Base-by-base conservation (phyloP, 2,329 filamentous ascomycete species). In the Hymenoscyphus infarciens region DNA sequence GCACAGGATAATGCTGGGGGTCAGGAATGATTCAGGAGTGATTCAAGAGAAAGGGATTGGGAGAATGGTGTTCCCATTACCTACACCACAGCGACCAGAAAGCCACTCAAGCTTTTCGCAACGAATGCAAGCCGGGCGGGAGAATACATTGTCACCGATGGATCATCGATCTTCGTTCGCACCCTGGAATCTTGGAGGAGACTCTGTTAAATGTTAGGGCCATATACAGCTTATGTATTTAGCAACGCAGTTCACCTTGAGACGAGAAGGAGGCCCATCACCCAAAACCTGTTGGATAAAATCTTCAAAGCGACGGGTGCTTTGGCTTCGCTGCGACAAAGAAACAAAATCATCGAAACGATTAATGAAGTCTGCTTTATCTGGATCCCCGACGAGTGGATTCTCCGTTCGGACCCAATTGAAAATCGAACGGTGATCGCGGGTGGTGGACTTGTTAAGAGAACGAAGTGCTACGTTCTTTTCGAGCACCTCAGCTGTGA, bases 121-220 rank as follows among this genome's bases (percentile, higher is more conserved):
- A 61, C 7, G 2, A n/a, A 42, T 19, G 33, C 22, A 33, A 65
- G 22, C 4, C 52, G 59, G 13, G 11, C 3, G 13, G 35, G 16
- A n/a, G 57, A 61, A 42, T 63, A 68, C 31, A 63, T 33, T 11
- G 31, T 19, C 5, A 62, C 49, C 19, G 4, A 39, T 27, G 45
- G 25, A 27, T 67, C 63, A 15, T 59, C 39, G 5, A 60, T 65
- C 35, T 65, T 63, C 13, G 49, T n/a, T 4, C 29, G 31, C 13
- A 64, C 63, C 10, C 27, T 59, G 7, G 59, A 39, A n/a, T 63
- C 60, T 31, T 64, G 33, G 6, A 68, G 49, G 16, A 64, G 27
- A 15, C n/a, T 52, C 64, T 66, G 16, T 49, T 52, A 10, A 15
- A 15, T 22, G 22, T 62, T 35, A 60, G 56, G 13, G 57, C 39